Evolutionary conservation across 2,329 filamentous ascomycete genomes (phyloP).

Genomic region (Fusarium tuaranense): DNA sequence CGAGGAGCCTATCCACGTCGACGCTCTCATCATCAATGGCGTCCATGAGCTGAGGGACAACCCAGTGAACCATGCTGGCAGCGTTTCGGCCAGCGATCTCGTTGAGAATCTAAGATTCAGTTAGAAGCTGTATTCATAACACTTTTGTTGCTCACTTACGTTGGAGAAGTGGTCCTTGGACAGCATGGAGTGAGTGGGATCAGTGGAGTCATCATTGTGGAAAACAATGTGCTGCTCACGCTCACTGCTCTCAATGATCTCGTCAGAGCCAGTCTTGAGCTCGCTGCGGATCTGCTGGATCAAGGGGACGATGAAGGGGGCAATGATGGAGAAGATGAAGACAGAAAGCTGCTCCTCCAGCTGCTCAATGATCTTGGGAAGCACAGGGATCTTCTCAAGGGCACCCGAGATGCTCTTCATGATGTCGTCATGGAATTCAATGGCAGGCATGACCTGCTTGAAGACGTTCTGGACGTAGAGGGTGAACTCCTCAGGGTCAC

Average conservation of each 20-base stretch:
- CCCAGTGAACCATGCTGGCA: conserved; percentile 83
- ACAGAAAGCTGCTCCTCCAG: conserved; percentile 87
- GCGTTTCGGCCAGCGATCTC: conserved; percentile 88
- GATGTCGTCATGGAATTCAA: conserved; percentile 91
- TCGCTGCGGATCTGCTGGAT: conserved; percentile 89
- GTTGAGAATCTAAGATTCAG: conserved; percentile 72
- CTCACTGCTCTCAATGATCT: conserved; percentile 87
- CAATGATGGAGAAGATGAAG: conserved; percentile 92
- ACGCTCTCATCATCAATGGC: conserved; percentile 84
- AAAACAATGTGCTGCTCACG: conserved; percentile 91
- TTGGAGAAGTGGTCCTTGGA: conserved; percentile 97
- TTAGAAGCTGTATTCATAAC: neutral
- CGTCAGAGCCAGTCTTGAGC: conserved; percentile 84
- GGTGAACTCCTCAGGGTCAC: conserved; percentile 86
- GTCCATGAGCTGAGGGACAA: conserved; percentile 88
- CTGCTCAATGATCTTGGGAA: conserved; percentile 88
- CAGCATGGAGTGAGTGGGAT: conserved; percentile 95
- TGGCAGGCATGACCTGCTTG: conserved; percentile 86
- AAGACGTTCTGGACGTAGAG: conserved; percentile 79
- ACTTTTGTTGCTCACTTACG: conserved; percentile 53
- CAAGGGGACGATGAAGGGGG: conserved; percentile 87
- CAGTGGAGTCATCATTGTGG: conserved; percentile 77
- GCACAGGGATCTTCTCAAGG: conserved; percentile 85
- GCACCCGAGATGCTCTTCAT: conserved; percentile 82
- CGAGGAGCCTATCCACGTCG: conserved; percentile 77